Evolutionary conservation across 805 yeast species (phyloP), one percentile per base, ranked within the genome.

Genomic region (Candida sakaeoensis): DNA sequence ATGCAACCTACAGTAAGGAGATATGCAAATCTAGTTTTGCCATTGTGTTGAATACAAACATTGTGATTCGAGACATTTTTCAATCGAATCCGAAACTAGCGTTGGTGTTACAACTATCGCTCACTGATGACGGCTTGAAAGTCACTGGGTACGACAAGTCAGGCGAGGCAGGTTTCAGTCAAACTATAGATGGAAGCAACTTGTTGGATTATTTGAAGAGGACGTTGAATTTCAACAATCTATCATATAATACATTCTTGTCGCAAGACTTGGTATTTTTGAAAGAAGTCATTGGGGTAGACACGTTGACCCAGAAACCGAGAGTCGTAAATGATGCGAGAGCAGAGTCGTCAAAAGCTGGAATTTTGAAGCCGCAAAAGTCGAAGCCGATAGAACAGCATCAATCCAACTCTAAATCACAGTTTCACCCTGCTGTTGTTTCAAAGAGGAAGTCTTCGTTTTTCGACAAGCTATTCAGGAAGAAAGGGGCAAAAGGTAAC

Each of bases 1-100:
- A 61, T 2, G 50, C 60, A 0, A 63, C 72, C 1, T 85, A 82
- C 51, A 54, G 53, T 5, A 54, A 53, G 4, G 95, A 85, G 52
- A 65, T 58, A 4, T 61, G 77, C 17, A 78, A 77, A 48, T 77
- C 91, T 0, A 80, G 81, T 2, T 69, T 85, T 44, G 78, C 80
- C 0, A 54, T 90, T 13, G 77, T 85, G 45, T 65, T 90, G 46
- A 89, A 87, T 52, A 66, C 73, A 47, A 57, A 70, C 3, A 65
- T 75, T 6, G 64, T 70, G 8, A 50, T 53, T 9, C 44, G 46
- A 25, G 52, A 28, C 40, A 68, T 26, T 49, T 83, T 39, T 52
- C 54, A 4, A 49, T 57, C 13, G 50, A 69, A 53, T 37, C 50
- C 51, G 28, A 53, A 61, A 12, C 54, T 80, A 14, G 68, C 63